Base-by-base conservation (phyloP, 495 filamentous ascomycete species). In the Penicillium macrosclerotiorum region DNA sequence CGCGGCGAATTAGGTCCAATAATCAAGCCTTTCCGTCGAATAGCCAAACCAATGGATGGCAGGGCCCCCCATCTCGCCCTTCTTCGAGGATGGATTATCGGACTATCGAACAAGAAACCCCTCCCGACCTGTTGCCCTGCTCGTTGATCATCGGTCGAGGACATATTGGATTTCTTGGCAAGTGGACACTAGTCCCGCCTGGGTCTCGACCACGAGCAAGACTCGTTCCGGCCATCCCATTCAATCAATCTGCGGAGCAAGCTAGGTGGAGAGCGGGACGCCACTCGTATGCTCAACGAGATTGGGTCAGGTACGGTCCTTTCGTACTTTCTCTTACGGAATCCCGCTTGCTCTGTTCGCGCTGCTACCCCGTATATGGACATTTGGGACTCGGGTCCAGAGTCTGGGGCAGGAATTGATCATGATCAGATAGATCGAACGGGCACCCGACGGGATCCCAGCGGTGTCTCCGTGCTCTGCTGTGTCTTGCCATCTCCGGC, bases 201-300 rank as follows among this genome's bases (percentile, higher is more conserved):
- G 25, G 52, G 54, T 51, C 54, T 57, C 57, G 44, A 57, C 52
- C 52, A 51, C n/a, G 42, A 45, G 29, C 25, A 24, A 29, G 20
- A 39, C 32, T 25, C 19, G 16, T 18, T 26, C 44, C 12, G 36
- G 14, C 20, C 24, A 34, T 40, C 18, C 26, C 38, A 47, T 17
- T 30, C 53, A 50, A 54, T 53, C 50, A 54, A 54, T 50, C 46
- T 44, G 42, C 31, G 35, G 45, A 44, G 34, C 46, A 22, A 20
- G 26, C n/a, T n/a, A 23, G 17, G 49, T 42, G 40, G 29, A 36
- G 47, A 42, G 40, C 29, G 35, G 42, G 14, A 19, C 30, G 31
- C 18, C 20, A 22, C 17, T n/a, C n/a, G n/a, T n/a, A n/a, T n/a
- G n/a, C n/a, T n/a, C n/a, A n/a, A n/a, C 36, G 33, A 51, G 46